Evolutionary conservation across 345 rosid genomes (phyloP).

Genomic region (Zanthoxylum bungeanum): DNA sequence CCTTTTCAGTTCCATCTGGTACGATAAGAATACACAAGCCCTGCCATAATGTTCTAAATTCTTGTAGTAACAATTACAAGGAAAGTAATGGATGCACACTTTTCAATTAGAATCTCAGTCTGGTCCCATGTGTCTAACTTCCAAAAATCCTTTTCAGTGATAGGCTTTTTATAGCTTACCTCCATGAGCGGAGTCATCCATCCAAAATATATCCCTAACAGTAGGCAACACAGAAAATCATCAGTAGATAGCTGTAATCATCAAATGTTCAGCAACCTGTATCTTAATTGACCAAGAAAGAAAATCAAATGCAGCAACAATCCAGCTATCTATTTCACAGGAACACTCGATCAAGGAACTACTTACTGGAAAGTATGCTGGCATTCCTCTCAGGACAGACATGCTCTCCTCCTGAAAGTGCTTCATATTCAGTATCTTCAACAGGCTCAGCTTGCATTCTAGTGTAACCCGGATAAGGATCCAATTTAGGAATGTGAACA

Average conservation of each 20-base stretch:
- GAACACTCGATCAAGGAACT: slow-evolving; percentile 20
- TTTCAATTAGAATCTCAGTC: slow-evolving; percentile 68
- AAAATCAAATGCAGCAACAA: not conserved
- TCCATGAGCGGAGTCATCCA: slow-evolving; percentile 94
- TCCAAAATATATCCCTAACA: slow-evolving; percentile 61
- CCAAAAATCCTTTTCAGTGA: slow-evolving; percentile 93
- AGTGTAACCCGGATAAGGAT: slow-evolving; percentile 67
- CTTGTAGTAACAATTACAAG: slow-evolving; percentile 10
- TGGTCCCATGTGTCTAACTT: slow-evolving; percentile 89
- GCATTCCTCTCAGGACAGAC: slow-evolving; percentile 79
- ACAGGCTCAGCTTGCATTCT: slow-evolving; percentile 39
- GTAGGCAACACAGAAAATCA: slow-evolving; percentile 16
- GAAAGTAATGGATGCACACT: slow-evolving; percentile 36
- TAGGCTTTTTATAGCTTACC: slow-evolving; percentile 79
- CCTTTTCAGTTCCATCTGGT: not conserved
- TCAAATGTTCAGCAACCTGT: not conserved
- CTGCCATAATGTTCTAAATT: not conserved
- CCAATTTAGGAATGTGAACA: slow-evolving; percentile 63
- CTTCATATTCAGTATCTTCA: slow-evolving; percentile 63
- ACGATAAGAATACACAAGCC: not conserved
- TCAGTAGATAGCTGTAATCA: not conserved
- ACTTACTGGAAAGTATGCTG: slow-evolving; percentile 78
- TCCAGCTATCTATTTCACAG: not conserved
- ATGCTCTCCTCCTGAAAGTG: slow-evolving; percentile 67
- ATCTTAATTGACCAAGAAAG: not conserved